A percentile compares a stretch with the other conserved stretches of the same genome.
Conservation (phyloP, 345 rosid species). For the Populus ilicifolia region DNA sequence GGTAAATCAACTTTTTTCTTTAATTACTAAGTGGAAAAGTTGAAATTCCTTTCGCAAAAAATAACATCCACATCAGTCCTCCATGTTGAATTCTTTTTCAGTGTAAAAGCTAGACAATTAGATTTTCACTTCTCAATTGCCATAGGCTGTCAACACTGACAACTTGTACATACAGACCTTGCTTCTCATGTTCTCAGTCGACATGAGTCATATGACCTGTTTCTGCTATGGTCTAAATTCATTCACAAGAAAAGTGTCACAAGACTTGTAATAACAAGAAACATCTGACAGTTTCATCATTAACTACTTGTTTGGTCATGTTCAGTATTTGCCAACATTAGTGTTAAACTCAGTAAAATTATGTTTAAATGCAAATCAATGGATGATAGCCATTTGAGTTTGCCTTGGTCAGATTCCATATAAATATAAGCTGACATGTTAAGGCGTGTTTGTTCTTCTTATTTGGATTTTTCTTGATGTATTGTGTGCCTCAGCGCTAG, state of each 20-base stretch:
- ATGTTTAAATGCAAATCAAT: not conserved
- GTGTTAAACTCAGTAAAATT: not conserved
- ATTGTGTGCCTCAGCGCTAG: conserved; percentile 52
- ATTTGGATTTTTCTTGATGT: conserved; percentile 1
- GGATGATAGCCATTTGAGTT: not conserved
- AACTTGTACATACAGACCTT: too few species aligned
- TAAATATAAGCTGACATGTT: too few species aligned
- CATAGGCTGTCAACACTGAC: too few species aligned
- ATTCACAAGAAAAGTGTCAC: too few species aligned
- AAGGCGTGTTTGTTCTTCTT: not conserved
- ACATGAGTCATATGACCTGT: too few species aligned
- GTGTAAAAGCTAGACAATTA: too few species aligned
- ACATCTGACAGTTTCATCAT: not conserved
- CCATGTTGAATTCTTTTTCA: too few species aligned
- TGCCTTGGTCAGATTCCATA: not conserved
- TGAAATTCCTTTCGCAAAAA: not conserved
- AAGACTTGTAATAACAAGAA: not conserved
- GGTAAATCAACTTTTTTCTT: conserved; percentile 32
- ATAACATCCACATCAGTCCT: too few species aligned
- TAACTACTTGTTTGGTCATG: not conserved
- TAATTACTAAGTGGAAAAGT: not conserved
- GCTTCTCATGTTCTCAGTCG: too few species aligned
- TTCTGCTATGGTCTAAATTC: too few species aligned
- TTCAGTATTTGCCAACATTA: not conserved
- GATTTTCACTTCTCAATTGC: too few species aligned